Conservation (phyloP, 257 asterid species). For the Cinchona pubescens region DNA sequence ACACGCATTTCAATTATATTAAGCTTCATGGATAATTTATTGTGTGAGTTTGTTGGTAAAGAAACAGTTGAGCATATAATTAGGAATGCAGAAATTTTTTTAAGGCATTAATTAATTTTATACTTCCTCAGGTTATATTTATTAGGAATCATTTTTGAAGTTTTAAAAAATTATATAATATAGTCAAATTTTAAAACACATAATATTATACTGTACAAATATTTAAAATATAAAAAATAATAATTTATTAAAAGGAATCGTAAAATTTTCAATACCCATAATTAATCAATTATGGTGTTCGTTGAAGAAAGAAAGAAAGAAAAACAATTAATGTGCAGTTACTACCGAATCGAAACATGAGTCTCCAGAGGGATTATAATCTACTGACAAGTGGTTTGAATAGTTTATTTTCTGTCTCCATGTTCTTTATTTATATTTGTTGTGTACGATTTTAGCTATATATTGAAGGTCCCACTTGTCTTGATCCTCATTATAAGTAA, state of each 20-base stretch:
- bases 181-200: no score
- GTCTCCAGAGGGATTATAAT: constrained; percentile 17
- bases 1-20: constrained; percentile 38
- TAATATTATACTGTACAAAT: no score
- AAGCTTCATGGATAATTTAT: not conserved
- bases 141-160: no score
- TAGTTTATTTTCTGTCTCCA: constrained; percentile 11
- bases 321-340: not conserved
- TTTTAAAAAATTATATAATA: no score
- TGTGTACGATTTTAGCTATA: not conserved
- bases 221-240: no score
- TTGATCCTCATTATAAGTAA: not conserved
- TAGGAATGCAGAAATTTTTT: not conserved
- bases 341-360: constrained; percentile 8
- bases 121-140: not conserved
- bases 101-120: not conserved
- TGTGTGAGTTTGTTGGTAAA: constrained; percentile 10
- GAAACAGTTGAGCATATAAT: not conserved
- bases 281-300: constrained; percentile 3
- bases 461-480: not conserved
- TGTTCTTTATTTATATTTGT: not conserved
- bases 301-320: not conserved
- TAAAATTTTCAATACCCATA: no score
- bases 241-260: no score
- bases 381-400: constrained; percentile 1